Percentiles rank a stretch among this genome's conserved stretches.
Conservation (phyloP, 225 moss, liverwort and hornwort species). For the Marchantia paleacea region DNA sequence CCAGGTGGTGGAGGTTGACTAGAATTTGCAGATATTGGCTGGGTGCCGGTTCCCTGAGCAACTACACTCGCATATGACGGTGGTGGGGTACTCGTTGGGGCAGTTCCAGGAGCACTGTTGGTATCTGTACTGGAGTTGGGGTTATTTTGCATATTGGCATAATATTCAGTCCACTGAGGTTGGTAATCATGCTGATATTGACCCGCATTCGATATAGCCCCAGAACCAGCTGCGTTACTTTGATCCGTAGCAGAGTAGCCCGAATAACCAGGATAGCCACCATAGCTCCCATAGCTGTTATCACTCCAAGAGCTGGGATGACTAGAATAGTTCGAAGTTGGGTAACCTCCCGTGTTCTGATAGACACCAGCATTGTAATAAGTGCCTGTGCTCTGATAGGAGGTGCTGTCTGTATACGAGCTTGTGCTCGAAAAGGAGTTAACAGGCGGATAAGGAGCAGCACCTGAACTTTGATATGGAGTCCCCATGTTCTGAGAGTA, state of each 20-base stretch:
- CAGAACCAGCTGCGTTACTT: slow-evolving; percentile 42
- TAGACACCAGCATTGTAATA: slow-evolving; percentile 77
- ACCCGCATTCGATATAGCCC: slow-evolving; percentile 32
- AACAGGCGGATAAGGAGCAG: slow-evolving; percentile 55
- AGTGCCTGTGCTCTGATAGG: slow-evolving; percentile 59
- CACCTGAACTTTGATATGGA: slow-evolving; percentile 49
- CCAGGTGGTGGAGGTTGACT: slow-evolving; percentile 96
- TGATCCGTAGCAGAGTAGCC: slow-evolving; percentile 47
- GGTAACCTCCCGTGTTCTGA: slow-evolving; percentile 64
- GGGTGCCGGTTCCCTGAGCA: slow-evolving; percentile 42
- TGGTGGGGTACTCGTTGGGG: slow-evolving; percentile 42
- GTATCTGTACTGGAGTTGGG: slow-evolving; percentile 35
- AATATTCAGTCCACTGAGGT: slow-evolving; percentile 86
- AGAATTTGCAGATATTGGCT: slow-evolving; percentile 32
- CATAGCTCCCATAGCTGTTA: slow-evolving; percentile 64
- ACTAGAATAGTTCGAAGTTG: slow-evolving; percentile 57
- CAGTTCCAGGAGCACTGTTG: slow-evolving; percentile 44
- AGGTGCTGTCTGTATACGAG: slow-evolving; percentile 55
- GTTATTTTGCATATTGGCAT: slow-evolving; percentile 57
- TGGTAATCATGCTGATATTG: slow-evolving; percentile 73
- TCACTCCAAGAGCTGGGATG: slow-evolving; percentile 72
- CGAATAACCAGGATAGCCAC: slow-evolving; percentile 56
- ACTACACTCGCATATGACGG: slow-evolving; percentile 65
- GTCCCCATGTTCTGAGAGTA: slow-evolving; percentile 71
- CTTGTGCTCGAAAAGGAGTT: slow-evolving; percentile 64